Evolutionary conservation across 2,329 filamentous ascomycete genomes (phyloP).

Genomic region (Cladophialophora yegresii): DNA sequence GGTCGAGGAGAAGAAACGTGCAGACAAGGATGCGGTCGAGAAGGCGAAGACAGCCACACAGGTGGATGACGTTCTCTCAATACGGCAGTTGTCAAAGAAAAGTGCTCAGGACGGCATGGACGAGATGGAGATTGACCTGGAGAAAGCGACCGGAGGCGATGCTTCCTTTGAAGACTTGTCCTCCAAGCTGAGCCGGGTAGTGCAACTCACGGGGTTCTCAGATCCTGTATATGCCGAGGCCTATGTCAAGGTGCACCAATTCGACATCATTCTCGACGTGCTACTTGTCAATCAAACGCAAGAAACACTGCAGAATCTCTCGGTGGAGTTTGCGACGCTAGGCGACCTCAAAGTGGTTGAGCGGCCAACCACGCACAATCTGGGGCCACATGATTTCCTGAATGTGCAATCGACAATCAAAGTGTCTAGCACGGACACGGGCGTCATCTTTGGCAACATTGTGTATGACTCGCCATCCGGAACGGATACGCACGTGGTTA

Average conservation of each 20-base stretch:
- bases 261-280: slow-evolving; percentile 96
- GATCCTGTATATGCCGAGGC: slow-evolving; percentile 98
- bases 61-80: slow-evolving; percentile 90
- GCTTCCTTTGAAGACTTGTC: slow-evolving; percentile 79
- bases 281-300: slow-evolving; percentile 95
- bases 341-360: slow-evolving; percentile 98
- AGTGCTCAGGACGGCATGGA: slow-evolving; percentile 78
- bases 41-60: slow-evolving; percentile 93
- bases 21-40: slow-evolving; percentile 88
- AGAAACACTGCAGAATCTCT: slow-evolving; percentile 94
- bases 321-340: slow-evolving; percentile 96
- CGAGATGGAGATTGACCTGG: slow-evolving; percentile 84
- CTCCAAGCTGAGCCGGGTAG: slow-evolving; percentile 92
- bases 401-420: slow-evolving; percentile 99
- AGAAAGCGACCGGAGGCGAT: slow-evolving; percentile 92
- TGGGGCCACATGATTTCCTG: slow-evolving; percentile 93
- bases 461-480: slow-evolving; percentile 93
- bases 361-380: slow-evolving; percentile 90
- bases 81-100: slow-evolving; percentile 91
- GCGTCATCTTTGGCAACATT: slow-evolving; percentile 98
- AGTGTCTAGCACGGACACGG: slow-evolving; percentile 95
- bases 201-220: slow-evolving; percentile 96
- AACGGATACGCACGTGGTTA: slow-evolving; percentile 93
- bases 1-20: slow-evolving; percentile 95
- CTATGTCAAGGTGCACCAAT: slow-evolving; percentile 98